Conservation (phyloP, 495 filamentous ascomycete species). For the Letharia lupina region DNA sequence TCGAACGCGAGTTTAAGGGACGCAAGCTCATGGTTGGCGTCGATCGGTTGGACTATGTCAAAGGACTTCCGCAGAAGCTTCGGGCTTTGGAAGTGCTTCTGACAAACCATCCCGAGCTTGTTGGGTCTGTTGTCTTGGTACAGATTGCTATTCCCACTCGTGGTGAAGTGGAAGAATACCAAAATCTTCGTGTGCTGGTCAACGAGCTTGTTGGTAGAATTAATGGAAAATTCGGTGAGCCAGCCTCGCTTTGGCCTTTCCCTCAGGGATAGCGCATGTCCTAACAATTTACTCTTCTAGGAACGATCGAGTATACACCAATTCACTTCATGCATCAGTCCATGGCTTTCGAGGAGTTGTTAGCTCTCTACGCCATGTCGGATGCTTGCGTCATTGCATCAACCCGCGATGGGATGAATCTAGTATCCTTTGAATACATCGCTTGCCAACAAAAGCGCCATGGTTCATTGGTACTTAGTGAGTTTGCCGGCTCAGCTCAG, state of each 20-base stretch:
- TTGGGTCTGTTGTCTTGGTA: slow-evolving; percentile 83
- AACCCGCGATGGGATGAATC: slow-evolving; percentile 94
- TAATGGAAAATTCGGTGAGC: slow-evolving; percentile 76
- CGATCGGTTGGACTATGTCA: slow-evolving; percentile 91
- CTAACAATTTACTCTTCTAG: slow-evolving; percentile 29
- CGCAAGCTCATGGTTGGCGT: slow-evolving; percentile 89
- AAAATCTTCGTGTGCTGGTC: slow-evolving; percentile 82
- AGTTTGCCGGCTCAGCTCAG: slow-evolving; percentile 85
- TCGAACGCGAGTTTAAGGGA: slow-evolving; percentile 76
- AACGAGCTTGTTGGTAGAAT: slow-evolving; percentile 87
- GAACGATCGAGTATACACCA: slow-evolving; percentile 85
- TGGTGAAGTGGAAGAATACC: slow-evolving; percentile 92
- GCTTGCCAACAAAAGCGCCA: slow-evolving; percentile 76
- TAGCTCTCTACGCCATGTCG: slow-evolving; percentile 80
- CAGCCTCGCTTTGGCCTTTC: background rate
- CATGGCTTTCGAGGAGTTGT: slow-evolving; percentile 71
- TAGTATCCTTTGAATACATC: slow-evolving; percentile 93
- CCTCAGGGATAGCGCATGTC: background rate
- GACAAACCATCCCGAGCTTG: slow-evolving; percentile 84
- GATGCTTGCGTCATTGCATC: slow-evolving; percentile 87
- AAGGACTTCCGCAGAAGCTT: slow-evolving; percentile 90
- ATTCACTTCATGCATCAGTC: slow-evolving; percentile 93
- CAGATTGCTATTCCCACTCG: slow-evolving; percentile 89
- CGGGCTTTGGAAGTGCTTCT: slow-evolving; percentile 87
- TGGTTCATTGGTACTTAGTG: slow-evolving; percentile 84